These are phyloP conservation scores for Glarea lozoyensis DNA, from an alignment of 495 filamentous ascomycete genomes.

Conservation along the genomic window DNA sequence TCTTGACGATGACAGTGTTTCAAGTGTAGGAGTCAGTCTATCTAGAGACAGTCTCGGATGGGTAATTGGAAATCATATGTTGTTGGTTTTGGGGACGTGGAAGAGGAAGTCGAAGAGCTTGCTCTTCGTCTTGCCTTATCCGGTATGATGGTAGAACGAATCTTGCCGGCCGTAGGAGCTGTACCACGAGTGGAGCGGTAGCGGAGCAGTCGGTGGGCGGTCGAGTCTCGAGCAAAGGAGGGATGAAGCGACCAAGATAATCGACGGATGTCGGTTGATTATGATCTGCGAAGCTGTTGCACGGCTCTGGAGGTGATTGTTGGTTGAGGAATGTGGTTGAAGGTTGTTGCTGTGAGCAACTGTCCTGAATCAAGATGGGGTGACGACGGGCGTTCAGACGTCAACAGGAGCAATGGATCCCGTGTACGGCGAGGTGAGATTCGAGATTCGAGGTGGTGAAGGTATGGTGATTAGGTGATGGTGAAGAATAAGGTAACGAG, in stretches of 20 bases:
- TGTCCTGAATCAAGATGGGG: background rate
- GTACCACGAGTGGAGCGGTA: too few relatives aligned
- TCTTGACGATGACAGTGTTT: background rate
- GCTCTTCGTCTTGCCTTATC: slow-evolving; percentile 36
- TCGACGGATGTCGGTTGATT: too few relatives aligned
- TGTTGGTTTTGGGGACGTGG: slow-evolving; percentile 22
- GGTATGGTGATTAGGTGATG: slow-evolving; percentile 21
- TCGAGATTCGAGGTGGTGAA: slow-evolving; percentile 12
- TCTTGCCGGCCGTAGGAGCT: background rate
- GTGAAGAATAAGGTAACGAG: slow-evolving; percentile 24
- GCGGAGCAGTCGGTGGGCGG: background rate
- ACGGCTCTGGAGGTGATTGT: background rate
- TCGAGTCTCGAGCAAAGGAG: background rate
- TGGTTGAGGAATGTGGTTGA: slow-evolving; percentile 3
- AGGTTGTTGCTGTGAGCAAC: slow-evolving; percentile 11
- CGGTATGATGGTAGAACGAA: slow-evolving; percentile 6
- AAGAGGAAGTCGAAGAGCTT: slow-evolving; percentile 38
- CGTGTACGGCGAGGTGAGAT: slow-evolving; percentile 14
- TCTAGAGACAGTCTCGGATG: slow-evolving; percentile 16
- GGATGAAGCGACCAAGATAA: background rate
- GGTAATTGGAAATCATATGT: slow-evolving; percentile 34
- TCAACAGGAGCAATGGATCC: slow-evolving; percentile 3
- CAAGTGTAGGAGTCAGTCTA: slow-evolving; percentile 1
- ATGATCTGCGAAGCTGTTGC: background rate
- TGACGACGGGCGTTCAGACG: slow-evolving; percentile 12